Evolutionary conservation across 208 protist species (phyloP), one percentile per base, ranked within the genome.

Genomic region (Polymyxa betae): DNA sequence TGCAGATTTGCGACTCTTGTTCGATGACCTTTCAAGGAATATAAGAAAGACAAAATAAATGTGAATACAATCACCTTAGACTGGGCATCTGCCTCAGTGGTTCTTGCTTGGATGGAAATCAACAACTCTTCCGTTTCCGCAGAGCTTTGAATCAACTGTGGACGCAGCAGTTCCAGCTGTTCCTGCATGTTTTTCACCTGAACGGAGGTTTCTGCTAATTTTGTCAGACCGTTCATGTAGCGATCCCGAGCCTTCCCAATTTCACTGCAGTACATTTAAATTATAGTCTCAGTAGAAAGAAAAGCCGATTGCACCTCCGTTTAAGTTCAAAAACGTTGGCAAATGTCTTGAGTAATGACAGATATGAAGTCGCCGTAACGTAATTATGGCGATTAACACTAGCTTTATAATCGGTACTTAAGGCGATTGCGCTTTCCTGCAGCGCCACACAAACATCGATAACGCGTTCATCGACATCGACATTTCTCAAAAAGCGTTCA

Each of bases 361-460:
- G 94, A 94, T 98, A 99, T 10, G 96, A 98, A 16, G 98, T 99
- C 20, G 98, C 98, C 40, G 98, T 99, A 38, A 99, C 98, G 93
- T 99, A 98, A 94, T 98, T 99, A 93, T 98, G 94, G 0, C 98
- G 96, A 45, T 95, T 92, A 88, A 96, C 94, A 91, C 98, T 95
- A 29, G 94, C 94, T 0, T 98, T 94, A 90, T 98, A 99, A 72
- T 95, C 92, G 0, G 66, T 54, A 0, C 97, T 98, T 0, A 96
- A 94, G 16, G 92, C 89, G 89, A 97, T 96, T 20, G 99, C 97
- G 87, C 93, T 96, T 88, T 96, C 92, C 94, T 99, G 98, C 54
- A 99, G 95, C 29, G 91, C 91, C 41, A 98, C 97, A 91, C 96
- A 99, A 68, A 98, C 93, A 68, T 97, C 93, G 24, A 90, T 68